Evolutionary conservation across 495 filamentous ascomycete genomes (phyloP).

Genomic region (Trichoderma parareesei): DNA sequence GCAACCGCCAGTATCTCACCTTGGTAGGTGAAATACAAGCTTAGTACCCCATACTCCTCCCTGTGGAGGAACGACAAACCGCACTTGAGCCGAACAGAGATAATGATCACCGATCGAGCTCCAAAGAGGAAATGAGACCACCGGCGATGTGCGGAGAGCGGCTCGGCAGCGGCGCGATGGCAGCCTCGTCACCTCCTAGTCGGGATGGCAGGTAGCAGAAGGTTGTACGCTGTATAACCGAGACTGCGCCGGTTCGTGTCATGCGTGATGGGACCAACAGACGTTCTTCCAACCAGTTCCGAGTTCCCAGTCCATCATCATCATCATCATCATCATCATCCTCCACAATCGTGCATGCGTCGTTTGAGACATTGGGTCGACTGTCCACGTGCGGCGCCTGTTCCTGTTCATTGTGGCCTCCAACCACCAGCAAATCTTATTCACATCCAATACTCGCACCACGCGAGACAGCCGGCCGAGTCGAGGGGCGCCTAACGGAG

Average conservation of each 20-base stretch:
- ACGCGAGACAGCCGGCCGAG: neutral
- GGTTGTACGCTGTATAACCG: neutral
- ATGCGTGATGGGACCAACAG: slow-evolving; percentile 7
- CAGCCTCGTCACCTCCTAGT: slow-evolving; percentile 2
- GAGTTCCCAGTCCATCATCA: neutral
- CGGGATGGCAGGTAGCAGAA: neutral
- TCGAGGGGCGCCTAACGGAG: neutral
- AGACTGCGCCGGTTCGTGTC: slow-evolving; percentile 1
- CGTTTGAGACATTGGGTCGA: neutral
- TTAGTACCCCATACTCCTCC: slow-evolving; percentile 7
- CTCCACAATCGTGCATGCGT: neutral
- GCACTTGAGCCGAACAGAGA: slow-evolving; percentile 8
- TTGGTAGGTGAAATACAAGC: slow-evolving; percentile 4
- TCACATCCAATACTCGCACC: neutral
- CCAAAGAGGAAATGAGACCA: slow-evolving; percentile 9
- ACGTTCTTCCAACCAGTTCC: neutral
- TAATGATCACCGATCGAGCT: slow-evolving; percentile 14
- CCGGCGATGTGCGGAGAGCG: slow-evolving; percentile 1
- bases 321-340: too few relatives aligned
- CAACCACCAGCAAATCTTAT: neutral
- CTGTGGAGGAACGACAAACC: slow-evolving; percentile 7
- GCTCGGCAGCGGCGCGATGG: slow-evolving; percentile 6
- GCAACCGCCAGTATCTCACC: neutral
- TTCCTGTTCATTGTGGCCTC: neutral
- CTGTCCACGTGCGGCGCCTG: neutral